Percentiles rank a stretch among this genome's conserved stretches.
Conservation (phyloP, 371 early-diverging fungal genomes). For the Mortierella sp. region DNA sequence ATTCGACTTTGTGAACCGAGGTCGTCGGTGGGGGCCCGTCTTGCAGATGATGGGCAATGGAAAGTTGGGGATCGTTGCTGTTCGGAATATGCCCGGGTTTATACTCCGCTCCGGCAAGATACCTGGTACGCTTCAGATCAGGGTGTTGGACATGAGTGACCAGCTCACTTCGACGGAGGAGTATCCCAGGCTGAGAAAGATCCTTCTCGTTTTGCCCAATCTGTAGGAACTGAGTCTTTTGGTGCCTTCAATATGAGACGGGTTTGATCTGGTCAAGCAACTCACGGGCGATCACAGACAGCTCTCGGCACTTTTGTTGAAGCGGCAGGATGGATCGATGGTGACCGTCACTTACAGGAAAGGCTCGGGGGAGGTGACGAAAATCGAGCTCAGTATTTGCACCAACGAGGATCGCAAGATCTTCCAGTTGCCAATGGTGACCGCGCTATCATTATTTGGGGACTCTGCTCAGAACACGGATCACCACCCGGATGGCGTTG, state of each 20-base stretch:
- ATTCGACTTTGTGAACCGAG: conserved; percentile 7
- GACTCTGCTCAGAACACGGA: not conserved
- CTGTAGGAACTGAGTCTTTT: not conserved
- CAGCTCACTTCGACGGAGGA: not conserved
- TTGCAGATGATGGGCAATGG: conserved; percentile 10
- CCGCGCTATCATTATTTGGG: not conserved
- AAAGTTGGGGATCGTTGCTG: not conserved
- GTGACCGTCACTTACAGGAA: not conserved
- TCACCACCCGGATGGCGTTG: not conserved
- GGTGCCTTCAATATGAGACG: not conserved
- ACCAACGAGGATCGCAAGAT: not conserved
- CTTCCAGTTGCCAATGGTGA: conserved; percentile 2
- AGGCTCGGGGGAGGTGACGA: not conserved
- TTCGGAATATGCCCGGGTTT: not conserved
- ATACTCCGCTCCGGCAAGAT: not conserved
- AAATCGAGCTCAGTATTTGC: not conserved
- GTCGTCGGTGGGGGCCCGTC: conserved; percentile 8
- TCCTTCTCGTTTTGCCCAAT: not conserved
- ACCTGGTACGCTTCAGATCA: not conserved
- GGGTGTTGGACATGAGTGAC: not conserved
- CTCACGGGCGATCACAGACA: not conserved
- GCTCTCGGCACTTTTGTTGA: not conserved
- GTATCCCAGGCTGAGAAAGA: not conserved
- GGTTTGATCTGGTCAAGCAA: not conserved
- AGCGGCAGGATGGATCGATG: not conserved